Base-by-base conservation (phyloP, 2,329 filamentous ascomycete genomes). In the Aspergillus vadensis region DNA sequence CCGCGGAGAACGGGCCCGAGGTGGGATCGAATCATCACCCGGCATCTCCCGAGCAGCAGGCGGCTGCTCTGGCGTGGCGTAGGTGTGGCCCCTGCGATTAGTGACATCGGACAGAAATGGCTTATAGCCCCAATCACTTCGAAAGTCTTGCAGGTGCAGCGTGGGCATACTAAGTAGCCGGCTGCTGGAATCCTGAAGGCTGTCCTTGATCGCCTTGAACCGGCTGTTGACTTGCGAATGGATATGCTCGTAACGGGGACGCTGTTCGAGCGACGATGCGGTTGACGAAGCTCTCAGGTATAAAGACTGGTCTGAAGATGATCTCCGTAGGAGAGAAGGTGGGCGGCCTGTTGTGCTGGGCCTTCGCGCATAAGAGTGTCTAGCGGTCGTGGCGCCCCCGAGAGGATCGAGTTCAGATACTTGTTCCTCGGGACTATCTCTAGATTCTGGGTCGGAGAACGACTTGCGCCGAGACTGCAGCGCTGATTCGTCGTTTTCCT, bases 131-230 rank as follows among this genome's bases (percentile, higher is more conserved):
- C 75, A 77, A 21, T 79, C 76, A 38, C 64, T 70, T 39, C 73
- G 71, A 30, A 78, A 69, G 52, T 76, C 72, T 10, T 73, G 72
- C 54, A 81, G 70, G 64, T 75, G 75, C 57, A 83, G 74, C 54
- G 68, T 77, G 4, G 80, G 79, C 70, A 81, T 77, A 68, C 76
- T 81, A 19, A 81, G 76, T 47, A 83, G 86, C 71, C 92, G 82
- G 70, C 88, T 91, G 57, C 88, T 91, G 2, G 92, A 91, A 68
- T 97, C 92, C 71, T 92, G 88, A 63, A 91, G 86, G 71, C 90
- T 96, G 73, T 97, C 93, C 71, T 88, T 90, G 73, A 98, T 91
- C 4, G 94, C 94, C 78, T 96, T 96, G 71, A 95, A 83, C 44
- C 94, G 85, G 67, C 90, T 92, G 70, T 97, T 98, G 66, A 94